Base-by-base conservation (phyloP, 163 green algal genomes). In the Volvox carteri region DNA sequence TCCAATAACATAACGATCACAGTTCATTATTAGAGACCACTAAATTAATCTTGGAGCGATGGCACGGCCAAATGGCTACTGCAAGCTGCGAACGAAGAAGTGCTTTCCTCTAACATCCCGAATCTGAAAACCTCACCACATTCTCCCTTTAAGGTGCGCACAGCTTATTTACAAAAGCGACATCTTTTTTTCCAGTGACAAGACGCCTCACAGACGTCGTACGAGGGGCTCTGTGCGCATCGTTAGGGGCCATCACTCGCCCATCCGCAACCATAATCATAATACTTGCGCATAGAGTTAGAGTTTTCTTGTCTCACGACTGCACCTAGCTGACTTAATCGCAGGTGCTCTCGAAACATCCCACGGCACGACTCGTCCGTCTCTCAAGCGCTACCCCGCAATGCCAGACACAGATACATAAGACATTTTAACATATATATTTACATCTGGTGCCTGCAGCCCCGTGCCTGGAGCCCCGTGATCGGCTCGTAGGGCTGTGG, bases 1-100 rank as follows among this genome's bases (percentile, higher is more conserved):
- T 21, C 94, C 94, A 25, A 95, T 90, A 0, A 96, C 86, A 62
- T 90, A 94, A 48, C 90, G 7, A 65, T 65, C 54, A 5, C 19
- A 65, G 28, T 30, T 65, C 54, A 65, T 65, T 30, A 42, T 73
- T 42, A 23, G n/a, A n/a, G n/a, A n/a, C n/a, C n/a, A n/a, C n/a
- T n/a, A n/a, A n/a, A n/a, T n/a, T n/a, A n/a, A n/a, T n/a, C n/a
- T n/a, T n/a, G n/a, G n/a, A n/a, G n/a, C n/a, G n/a, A n/a, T n/a
- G n/a, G n/a, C n/a, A n/a, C n/a, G n/a, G n/a, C n/a, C n/a, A n/a
- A n/a, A n/a, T n/a, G n/a, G n/a, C n/a, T n/a, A n/a, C n/a, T n/a
- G n/a, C n/a, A n/a, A n/a, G n/a, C n/a, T n/a, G n/a, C n/a, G n/a
- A n/a, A n/a, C n/a, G n/a, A n/a, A n/a, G n/a, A n/a, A n/a, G n/a